Evolutionary conservation across 306 rosid genomes (phyloP).

Genomic region (Quercus glauca): DNA sequence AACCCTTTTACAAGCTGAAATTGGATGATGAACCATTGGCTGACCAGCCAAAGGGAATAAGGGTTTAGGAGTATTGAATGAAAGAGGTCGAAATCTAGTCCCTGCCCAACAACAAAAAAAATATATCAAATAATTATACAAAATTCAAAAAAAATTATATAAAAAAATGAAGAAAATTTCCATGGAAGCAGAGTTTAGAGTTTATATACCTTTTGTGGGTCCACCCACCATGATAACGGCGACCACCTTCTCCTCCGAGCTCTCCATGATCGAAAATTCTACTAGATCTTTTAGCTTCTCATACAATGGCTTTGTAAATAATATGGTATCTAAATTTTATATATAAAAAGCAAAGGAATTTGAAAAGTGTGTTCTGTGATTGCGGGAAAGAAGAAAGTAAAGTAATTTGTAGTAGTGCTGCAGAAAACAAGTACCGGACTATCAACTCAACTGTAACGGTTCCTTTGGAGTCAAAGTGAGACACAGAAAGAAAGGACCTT

Average conservation of each 20-base stretch:
- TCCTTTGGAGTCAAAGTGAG: background rate
- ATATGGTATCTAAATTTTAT: no score
- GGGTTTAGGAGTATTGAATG: conserved; percentile 92
- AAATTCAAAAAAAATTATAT: conserved; percentile 10
- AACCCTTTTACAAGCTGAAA: conserved; percentile 92
- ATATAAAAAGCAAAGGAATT: no score
- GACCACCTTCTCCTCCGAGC: conserved; percentile 78
- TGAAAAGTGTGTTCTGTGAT: background rate
- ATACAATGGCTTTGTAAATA: background rate
- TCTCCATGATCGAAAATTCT: conserved; percentile 46
- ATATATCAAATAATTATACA: conserved; percentile 3
- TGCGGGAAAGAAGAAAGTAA: background rate
- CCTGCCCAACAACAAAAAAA: conserved; percentile 43
- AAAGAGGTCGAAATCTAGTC: conserved; percentile 97
- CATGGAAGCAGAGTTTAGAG: background rate
- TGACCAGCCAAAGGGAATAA: conserved; percentile 98
- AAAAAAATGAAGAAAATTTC: background rate
- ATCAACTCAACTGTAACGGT: background rate
- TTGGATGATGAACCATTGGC: conserved; percentile 95
- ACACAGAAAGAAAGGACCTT: no score
- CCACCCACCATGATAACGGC: conserved; percentile 99
- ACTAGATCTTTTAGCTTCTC: conserved; percentile 29
- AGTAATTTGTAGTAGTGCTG: background rate
- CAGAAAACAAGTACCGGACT: background rate
- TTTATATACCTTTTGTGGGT: conserved; percentile 77